Evolutionary conservation across 2,329 filamentous ascomycete genomes (phyloP), one percentile per base, ranked within the genome.

Genomic region (Mariannaea sp.): DNA sequence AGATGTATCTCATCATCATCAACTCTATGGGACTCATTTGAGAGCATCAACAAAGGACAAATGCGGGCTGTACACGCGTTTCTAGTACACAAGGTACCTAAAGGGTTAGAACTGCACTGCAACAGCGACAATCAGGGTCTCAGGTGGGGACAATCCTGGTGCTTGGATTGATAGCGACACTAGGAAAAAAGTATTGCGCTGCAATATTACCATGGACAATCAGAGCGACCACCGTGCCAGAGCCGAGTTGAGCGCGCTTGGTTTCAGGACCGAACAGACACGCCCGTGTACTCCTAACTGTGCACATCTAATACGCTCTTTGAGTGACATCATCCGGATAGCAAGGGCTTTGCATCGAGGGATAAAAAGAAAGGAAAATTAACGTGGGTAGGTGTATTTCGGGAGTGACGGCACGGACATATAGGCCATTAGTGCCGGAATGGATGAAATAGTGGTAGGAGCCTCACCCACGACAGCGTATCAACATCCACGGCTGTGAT

Each of bases 321-420:
- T n/a, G n/a, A n/a, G 55, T 65, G 62, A 65, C 63, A 65, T 65
- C 63, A 65, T 65, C 43, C 32, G 33, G 45, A 17, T n/a, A 39
- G 24, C 42, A 35, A 42, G 41, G 32, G 43, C n/a, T 20, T 45
- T 32, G 20, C 22, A 29, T 41, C 13, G 48, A 47, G 42, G 43
- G 13, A 33, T 53, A 39, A 20, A n/a, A 29, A 55, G 42, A 60
- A 45, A 54, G 30, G 46, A 46, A 44, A 38, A 50, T 29, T 14
- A 43, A 42, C 26, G 22, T 13, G 3, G 4, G 10, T 16, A 9
- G 9, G 14, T 40, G 49, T 33, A 51, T 48, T 50, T 49, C 64
- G 64, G 64, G 58, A 66, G 51, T 57, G 64, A 64, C 64, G 64
- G 64, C 64, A 66, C 64, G 60, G 55, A 61, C 45, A 65, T 55